Base-by-base conservation (phyloP, 2,329 filamentous ascomycete species). In the Botrytis tulipae region DNA sequence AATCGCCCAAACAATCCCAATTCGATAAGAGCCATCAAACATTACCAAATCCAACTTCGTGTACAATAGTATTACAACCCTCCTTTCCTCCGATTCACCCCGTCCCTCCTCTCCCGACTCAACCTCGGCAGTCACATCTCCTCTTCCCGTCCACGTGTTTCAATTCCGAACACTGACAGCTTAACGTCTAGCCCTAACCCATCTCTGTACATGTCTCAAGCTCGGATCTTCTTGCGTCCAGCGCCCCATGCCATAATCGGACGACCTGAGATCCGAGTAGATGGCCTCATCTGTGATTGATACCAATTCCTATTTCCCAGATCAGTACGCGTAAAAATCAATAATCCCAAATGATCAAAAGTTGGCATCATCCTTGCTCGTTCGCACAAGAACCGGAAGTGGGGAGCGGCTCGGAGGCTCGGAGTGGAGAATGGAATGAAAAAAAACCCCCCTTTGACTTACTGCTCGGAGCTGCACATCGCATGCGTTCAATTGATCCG, bases 171-270 rank as follows among this genome's bases (percentile, higher is more conserved):
- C 48, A 20, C 48, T 40, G 35, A 57, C 35, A n/a, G 35, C 46
- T 78, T 73, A 80, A 63, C 76, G 77, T 72, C 80, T 77, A 54
- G 83, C 83, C 73, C 86, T 84, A 70, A 91, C 81, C 89, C 89
- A 91, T 80, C 87, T 85, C 79, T 87, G 85, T 73, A 91, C 86
- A 67, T 85, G 83, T 71, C 86, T 83, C 70, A 90, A 82, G 76
- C 85, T 87, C 3, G 89, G 89, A 79, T 91, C 89, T 79, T 91
- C 89, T 76, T 82, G 84, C 77, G 86, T 89, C 89, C 89, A 91
- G 82, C 88, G 87, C 78, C 87, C 87, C 82, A 87, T 85, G 72
- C 81, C 79, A 40, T 85, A 82, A 79, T 91, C 89, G 32, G 85
- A 85, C 51, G 82, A 80, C 75, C 86, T 84, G 72, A 91, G 84